Conservation (phyloP, 768 basidiomycete species). For the Trametes cinnabarina region DNA sequence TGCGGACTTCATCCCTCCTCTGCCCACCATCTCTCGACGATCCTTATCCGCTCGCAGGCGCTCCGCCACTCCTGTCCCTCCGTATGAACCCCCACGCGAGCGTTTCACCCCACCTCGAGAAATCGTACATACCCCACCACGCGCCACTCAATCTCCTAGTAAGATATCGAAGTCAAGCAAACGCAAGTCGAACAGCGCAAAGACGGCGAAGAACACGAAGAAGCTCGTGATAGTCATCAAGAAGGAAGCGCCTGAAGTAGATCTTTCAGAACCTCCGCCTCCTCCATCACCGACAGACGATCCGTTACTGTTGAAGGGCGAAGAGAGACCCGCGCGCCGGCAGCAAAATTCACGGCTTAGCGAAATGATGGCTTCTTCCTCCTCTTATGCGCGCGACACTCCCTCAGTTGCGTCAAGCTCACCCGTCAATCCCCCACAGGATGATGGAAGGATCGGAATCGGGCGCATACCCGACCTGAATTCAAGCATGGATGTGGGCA, state of each 20-base stretch:
- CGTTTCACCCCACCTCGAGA: constrained; percentile 73
- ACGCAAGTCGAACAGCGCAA: constrained; percentile 33
- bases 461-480: constrained; percentile 21
- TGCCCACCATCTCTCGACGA: constrained; percentile 27
- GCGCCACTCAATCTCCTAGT: constrained; percentile 19
- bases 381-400: constrained; percentile 36
- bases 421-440: constrained; percentile 16
- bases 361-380: constrained; percentile 24
- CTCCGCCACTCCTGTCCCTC: constrained; percentile 52
- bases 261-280: constrained; percentile 55
- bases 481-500: constrained; percentile 16
- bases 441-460: background rate
- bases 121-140: constrained; percentile 45
- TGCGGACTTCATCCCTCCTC: constrained; percentile 46
- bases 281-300: constrained; percentile 78
- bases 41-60: constrained; percentile 32
- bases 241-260: constrained; percentile 64
- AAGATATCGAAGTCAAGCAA: constrained; percentile 38
- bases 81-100: constrained; percentile 64
- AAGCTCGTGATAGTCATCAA: constrained; percentile 40
- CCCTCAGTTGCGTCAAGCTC: constrained; percentile 37
- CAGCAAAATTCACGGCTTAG: constrained; percentile 5
- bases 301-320: constrained; percentile 52
- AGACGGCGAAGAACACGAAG: constrained; percentile 24
- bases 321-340: constrained; percentile 37